A percentile compares a stretch with the other conserved stretches of the same genome.
These are phyloP conservation scores for Microcyclosporella mali DNA, from an alignment of 2,329 filamentous ascomycete species.

Conservation along the genomic window DNA sequence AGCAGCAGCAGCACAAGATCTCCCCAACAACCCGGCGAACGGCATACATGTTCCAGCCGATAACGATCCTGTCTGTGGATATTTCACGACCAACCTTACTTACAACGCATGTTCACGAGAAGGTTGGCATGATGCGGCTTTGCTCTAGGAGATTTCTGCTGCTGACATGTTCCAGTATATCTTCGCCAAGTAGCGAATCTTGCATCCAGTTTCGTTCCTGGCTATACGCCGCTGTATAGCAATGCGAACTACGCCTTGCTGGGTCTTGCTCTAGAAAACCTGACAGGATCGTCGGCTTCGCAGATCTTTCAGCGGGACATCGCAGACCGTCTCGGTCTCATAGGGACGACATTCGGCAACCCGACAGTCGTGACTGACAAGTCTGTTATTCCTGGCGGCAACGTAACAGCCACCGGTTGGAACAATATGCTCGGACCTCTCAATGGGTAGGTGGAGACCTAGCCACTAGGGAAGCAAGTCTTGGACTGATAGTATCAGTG, in stretches of 20 bases:
- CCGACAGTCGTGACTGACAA: conserved; percentile 5
- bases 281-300: conserved; percentile 3
- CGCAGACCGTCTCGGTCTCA: conserved; percentile 11
- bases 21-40: conserved; percentile 30
- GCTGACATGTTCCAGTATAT: conserved; percentile 4
- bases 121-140: neutral
- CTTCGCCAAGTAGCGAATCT: conserved; percentile 5
- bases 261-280: conserved; percentile 9
- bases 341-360: conserved; percentile 10
- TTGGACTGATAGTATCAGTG: neutral
- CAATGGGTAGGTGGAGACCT: conserved; percentile 34
- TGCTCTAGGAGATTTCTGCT: neutral
- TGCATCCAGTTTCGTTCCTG: conserved; percentile 13
- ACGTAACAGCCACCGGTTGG: conserved; percentile 11
- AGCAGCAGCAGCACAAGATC: conserved; percentile 19
- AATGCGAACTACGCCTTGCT: conserved; percentile 17
- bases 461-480: conserved; percentile 30
- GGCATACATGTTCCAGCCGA: conserved; percentile 6
- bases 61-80: conserved; percentile 14
- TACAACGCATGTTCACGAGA: conserved; percentile 9
- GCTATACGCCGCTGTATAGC: conserved; percentile 16
- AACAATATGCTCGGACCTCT: conserved; percentile 27
- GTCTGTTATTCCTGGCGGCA: conserved; percentile 12
- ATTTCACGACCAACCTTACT: conserved; percentile 7
- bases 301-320: conserved; percentile 10